Conservation (phyloP, 805 yeast genomes). For the Lipomyces spencermartinsiae region DNA sequence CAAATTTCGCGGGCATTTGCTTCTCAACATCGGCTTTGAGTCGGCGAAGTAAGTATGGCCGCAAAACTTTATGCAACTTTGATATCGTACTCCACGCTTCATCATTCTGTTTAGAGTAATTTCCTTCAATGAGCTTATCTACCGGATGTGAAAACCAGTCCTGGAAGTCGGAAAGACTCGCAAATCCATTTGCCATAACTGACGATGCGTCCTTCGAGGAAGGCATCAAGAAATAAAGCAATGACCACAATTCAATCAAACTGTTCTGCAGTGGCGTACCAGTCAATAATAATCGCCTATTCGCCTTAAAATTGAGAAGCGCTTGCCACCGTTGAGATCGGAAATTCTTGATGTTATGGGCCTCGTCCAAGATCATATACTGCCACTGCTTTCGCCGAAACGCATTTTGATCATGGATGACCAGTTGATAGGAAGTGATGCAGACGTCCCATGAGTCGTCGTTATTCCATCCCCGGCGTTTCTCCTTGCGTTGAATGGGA, state of each 20-base stretch:
- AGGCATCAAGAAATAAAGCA: conserved; percentile 95
- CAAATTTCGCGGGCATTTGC: conserved; percentile 98
- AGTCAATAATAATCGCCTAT: conserved; percentile 81
- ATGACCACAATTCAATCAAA: conserved; percentile 93
- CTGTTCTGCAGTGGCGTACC: conserved; percentile 98
- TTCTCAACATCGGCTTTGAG: conserved; percentile 96
- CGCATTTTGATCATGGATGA: conserved; percentile 95
- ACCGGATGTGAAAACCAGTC: conserved; percentile 99
- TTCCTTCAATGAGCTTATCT: conserved; percentile 83
- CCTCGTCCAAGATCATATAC: conserved; percentile 97
- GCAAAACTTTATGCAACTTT: conserved; percentile 87
- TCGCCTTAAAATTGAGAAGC: conserved; percentile 88
- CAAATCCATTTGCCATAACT: conserved; percentile 93
- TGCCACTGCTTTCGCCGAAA: conserved; percentile 93
- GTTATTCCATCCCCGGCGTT: conserved; percentile 97
- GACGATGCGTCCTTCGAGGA: conserved; percentile 63
- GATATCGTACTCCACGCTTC: conserved; percentile 87
- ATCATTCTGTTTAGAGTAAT: conserved; percentile 55
- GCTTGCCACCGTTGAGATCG: conserved; percentile 98
- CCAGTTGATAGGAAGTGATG: conserved; percentile 94
- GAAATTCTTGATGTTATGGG: conserved; percentile 96
- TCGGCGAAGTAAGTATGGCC: conserved; percentile 91
- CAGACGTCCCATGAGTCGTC: conserved; percentile 96
- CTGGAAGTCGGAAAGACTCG: conserved; percentile 92
- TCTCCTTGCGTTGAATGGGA: conserved; percentile 94